Percentiles rank a stretch among this genome's conserved stretches.
Conservation (phyloP, 257 asterid genomes). For the Petunia axillaris region DNA sequence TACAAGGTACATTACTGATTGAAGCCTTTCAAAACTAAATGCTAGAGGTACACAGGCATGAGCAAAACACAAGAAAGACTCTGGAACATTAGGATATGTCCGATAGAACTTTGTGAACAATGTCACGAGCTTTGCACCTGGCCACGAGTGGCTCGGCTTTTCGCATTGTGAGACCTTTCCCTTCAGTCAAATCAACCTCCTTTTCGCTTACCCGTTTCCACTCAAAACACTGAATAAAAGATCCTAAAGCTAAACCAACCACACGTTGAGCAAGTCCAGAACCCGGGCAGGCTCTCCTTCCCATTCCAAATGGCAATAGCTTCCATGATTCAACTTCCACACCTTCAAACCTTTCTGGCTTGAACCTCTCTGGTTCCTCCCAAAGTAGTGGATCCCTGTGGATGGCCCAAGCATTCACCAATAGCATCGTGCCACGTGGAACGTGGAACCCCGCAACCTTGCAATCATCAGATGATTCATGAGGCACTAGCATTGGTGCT, state of each 20-base stretch:
- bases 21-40: not conserved
- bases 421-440: slow-evolving; percentile 54
- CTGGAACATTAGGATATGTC: not conserved
- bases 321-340: slow-evolving; percentile 36
- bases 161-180: slow-evolving; percentile 48
- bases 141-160: slow-evolving; percentile 52
- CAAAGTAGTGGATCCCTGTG: slow-evolving; percentile 63
- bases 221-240: slow-evolving; percentile 62
- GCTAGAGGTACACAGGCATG: not conserved
- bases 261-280: slow-evolving; percentile 53
- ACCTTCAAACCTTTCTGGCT: slow-evolving; percentile 57
- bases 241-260: slow-evolving; percentile 49
- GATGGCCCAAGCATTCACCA: slow-evolving; percentile 70
- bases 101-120: slow-evolving; percentile 27
- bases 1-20: not conserved
- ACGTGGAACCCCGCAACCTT: slow-evolving; percentile 56
- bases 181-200: slow-evolving; percentile 54
- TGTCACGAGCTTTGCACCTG: slow-evolving; percentile 40
- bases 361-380: slow-evolving; percentile 56
- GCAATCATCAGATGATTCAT: slow-evolving; percentile 55
- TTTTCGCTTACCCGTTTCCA: slow-evolving; percentile 50
- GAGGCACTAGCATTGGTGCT: slow-evolving; percentile 56
- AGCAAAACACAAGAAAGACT: not conserved
- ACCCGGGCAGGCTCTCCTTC: slow-evolving; percentile 81
- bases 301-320: slow-evolving; percentile 70